phyloP scores from a whole-genome alignment of 441 rosid species.

The Syzygium malaccense region DNA sequence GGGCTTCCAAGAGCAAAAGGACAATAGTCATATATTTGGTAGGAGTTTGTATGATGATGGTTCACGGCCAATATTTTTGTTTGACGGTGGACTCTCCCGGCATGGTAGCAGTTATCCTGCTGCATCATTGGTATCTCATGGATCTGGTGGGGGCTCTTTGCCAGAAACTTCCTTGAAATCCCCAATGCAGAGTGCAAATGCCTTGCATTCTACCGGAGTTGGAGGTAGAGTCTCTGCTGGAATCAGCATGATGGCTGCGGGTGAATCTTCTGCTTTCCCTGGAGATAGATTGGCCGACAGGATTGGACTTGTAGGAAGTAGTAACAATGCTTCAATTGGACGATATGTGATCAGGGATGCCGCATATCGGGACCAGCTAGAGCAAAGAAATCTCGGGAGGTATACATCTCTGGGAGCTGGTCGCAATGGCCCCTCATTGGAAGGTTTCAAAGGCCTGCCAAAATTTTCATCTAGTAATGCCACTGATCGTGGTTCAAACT shows the following conservation, averaged over 20 bases:
- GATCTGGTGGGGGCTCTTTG: slow-evolving; percentile 23
- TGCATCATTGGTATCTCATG: slow-evolving; percentile 26
- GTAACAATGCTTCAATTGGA: slow-evolving; percentile 8
- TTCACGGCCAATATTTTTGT: slow-evolving; percentile 11
- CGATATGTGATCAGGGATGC: slow-evolving; percentile 17
- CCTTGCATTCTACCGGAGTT: slow-evolving; percentile 16
- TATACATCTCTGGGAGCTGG: slow-evolving; percentile 23
- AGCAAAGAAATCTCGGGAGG: slow-evolving; percentile 23
- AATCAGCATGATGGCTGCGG: background rate
- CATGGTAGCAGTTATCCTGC: slow-evolving; percentile 29
- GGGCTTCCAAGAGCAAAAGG: slow-evolving; percentile 31
- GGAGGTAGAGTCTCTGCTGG: background rate
- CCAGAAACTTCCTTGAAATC: slow-evolving; percentile 24
- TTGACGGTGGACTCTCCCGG: slow-evolving; percentile 31
- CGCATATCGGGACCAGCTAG: slow-evolving; percentile 9
- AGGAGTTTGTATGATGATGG: slow-evolving; percentile 11
- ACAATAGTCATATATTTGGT: slow-evolving; percentile 15
- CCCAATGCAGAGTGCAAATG: slow-evolving; percentile 15
- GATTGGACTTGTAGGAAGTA: slow-evolving; percentile 11
- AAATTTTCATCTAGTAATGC: slow-evolving; percentile 16
- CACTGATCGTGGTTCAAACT: slow-evolving; percentile 12
- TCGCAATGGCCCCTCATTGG: slow-evolving; percentile 26
- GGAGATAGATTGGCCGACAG: slow-evolving; percentile 15
- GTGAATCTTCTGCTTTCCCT: slow-evolving; percentile 29
- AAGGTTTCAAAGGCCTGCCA: slow-evolving; percentile 37